A percentile compares a stretch with the other conserved stretches of the same genome.
Evolutionary conservation across 2,329 filamentous ascomycete species (phyloP).

Genomic region (Raffaelea albimanens): DNA sequence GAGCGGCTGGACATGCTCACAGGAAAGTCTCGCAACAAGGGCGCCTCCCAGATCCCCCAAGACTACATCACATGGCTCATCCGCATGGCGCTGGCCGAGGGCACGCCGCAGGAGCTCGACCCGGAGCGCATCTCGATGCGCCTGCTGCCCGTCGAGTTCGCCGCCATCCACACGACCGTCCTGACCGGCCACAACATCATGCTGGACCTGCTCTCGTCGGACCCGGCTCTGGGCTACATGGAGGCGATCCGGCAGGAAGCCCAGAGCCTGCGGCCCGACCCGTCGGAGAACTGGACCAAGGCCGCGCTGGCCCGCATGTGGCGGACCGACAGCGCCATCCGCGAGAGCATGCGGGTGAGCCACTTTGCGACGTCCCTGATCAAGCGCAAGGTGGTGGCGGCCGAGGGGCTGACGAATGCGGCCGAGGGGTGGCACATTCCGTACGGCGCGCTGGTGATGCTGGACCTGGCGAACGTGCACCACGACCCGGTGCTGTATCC

Average conservation of each 20-base stretch:
- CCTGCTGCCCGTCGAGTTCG: constrained; percentile 47
- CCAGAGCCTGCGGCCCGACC: constrained; percentile 15
- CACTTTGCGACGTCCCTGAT: constrained; percentile 36
- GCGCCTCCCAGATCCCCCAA: constrained; percentile 38
- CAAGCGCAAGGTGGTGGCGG: constrained; percentile 34
- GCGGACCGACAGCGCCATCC: constrained; percentile 40
- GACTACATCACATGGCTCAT: constrained; percentile 52
- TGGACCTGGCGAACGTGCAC: constrained; percentile 34
- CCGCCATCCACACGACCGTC: constrained; percentile 48
- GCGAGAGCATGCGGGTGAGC: constrained; percentile 41
- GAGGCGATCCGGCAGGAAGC: constrained; percentile 35
- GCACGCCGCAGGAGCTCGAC: constrained; percentile 30
- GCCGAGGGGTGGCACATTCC: constrained; percentile 35
- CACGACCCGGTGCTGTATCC: constrained; percentile 35
- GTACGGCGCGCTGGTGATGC: constrained; percentile 30
- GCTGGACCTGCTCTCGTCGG: constrained; percentile 34
- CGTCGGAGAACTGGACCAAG: constrained; percentile 35
- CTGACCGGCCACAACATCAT: constrained; percentile 38
- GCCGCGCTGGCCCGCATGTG: constrained; percentile 30
- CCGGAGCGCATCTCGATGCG: constrained; percentile 38
- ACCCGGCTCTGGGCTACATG: constrained; percentile 23
- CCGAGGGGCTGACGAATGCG: constrained; percentile 25
- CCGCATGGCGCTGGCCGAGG: constrained; percentile 36
- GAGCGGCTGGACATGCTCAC: too few species aligned
- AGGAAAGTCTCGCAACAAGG: constrained; percentile 28